Evolutionary conservation across 192 early-diverging fungal species (phyloP), one percentile per base, ranked within the genome.

Genomic region (Lobosporangium transversale): DNA sequence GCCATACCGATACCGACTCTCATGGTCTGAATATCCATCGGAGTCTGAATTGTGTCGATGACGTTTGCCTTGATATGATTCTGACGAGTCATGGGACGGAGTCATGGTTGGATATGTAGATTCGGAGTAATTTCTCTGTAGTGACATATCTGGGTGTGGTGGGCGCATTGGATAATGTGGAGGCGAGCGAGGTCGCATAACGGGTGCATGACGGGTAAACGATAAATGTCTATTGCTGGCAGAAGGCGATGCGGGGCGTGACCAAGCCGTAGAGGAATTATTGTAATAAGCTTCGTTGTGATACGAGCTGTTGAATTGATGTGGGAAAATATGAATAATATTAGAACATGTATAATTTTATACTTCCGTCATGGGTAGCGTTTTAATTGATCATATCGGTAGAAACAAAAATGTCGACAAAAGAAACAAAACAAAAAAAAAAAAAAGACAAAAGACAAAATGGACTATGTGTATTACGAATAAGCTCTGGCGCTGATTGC

Each of bases 11-110:
- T 69, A 30, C 8, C 48, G 23, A 29, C 40, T 27, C 12, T 69
- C 67, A 12, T 42, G 40, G 27, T 69, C 67, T 12, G 67, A 69
- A 18, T 54, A 33, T 6, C 36, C 58, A 10, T 69, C 67, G 12
- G 67, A 69, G 43, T 69, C 67, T n/a, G 67, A 69, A 1, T 69
- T 59, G 53, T 49, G 3, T 27, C 33, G 53, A 43, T 49, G 48
- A 1, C 55, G 48, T 44, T 58, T 56, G 12, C 32, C 12, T 36
- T 58, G 54, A 43, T 57, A 43, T 11, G 53, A 37, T 31, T 63
- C 60, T 17, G 45, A 52, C 11, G 59, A 55, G n/a, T 42, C 53
- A 21, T 37, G 37, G 14, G 37, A 40, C 8, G 37, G 37, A 7
- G 7, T 7, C 37, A 14, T 40, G 8, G 7, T 14, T 10, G 37